Base-by-base conservation (phyloP, 1,284 basidiomycete genomes). In the Fomitopsis schrenkii region DNA sequence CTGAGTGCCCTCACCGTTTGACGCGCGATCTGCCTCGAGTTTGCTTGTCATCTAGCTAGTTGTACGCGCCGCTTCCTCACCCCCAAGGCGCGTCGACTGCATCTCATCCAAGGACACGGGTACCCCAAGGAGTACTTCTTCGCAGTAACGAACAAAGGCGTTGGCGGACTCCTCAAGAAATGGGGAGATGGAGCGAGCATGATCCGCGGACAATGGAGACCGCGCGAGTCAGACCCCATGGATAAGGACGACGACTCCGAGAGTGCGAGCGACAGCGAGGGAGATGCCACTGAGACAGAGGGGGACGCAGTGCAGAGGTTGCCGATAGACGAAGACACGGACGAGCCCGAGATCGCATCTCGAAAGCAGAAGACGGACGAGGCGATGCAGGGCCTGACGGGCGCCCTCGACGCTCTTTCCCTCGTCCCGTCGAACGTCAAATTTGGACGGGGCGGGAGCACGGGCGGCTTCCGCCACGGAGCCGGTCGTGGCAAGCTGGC, bases 101-200 rank as follows among this genome's bases (percentile, higher is more conserved):
- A 96, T 76, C 81, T 96, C 52, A 92, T 96, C 58, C 81, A 88
- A 68, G 84, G 81, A 19, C 94, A 97, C 69, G 82, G 80, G 46
- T 97, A 90, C 69, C 94, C 94, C 1, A 88, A 90, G 71, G 83
- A 94, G 67, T 96, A 88, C 74, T 95, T 93, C 75, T 96, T 95
- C 72, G 84, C 87, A 26, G 88, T 96, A 48, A 94, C 91, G 9
- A 93, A 94, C 73, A 93, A 92, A 72, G 94, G 94, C 26, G 85
- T 95, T 8, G 91, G 90, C 9, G 89, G 86, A 1, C 75, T 93
- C 22, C 71, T 93, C 62, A 83, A 83, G 70, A 83, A 77, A 68
- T 93, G 90, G 89, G 91, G 91, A 10, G 89, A 90, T 64, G 91
- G 90, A 10, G 91, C 83, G 8, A 92, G 89, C 68, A 77, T 93